These are phyloP conservation scores for Gentiana dahurica DNA, from an alignment of 257 asterid genomes.

Conservation along the genomic window DNA sequence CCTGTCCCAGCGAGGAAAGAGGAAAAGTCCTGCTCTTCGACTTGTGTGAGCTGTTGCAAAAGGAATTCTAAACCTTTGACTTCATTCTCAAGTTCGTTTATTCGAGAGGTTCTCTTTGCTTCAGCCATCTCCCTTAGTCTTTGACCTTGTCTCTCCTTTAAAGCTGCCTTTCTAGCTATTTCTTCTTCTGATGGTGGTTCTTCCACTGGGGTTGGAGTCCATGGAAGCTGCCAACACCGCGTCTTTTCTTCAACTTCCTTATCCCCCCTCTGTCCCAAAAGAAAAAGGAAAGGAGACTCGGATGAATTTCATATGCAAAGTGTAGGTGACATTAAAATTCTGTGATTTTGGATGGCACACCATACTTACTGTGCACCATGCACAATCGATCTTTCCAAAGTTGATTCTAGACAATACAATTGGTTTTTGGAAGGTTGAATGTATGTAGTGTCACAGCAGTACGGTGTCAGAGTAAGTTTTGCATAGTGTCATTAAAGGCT, in stretches of 20 bases:
- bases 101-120: constrained; percentile 76
- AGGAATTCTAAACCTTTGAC: constrained; percentile 70
- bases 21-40: constrained; percentile 41
- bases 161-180: constrained; percentile 94
- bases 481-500: no score
- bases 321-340: constrained; percentile 4
- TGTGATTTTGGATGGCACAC: not conserved
- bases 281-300: constrained; percentile 1
- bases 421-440: no score
- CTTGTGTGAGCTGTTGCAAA: constrained; percentile 49
- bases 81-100: constrained; percentile 92
- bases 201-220: constrained; percentile 83
- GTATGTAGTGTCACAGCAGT: no score
- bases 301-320: constrained; percentile 10
- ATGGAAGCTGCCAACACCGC: constrained; percentile 91
- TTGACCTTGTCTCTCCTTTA: constrained; percentile 96
- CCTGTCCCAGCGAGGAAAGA: constrained; percentile 53
- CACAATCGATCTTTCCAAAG: no score
- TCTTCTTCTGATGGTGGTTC: constrained; percentile 98
- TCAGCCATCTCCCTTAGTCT: constrained; percentile 98
- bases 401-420: no score
- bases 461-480: no score
- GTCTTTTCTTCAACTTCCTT: constrained; percentile 80
- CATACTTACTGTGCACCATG: no score
- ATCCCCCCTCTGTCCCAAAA: constrained; percentile 50